Base-by-base conservation (phyloP, 306 rosid genomes). In the Cyclanthera cordifolia region DNA sequence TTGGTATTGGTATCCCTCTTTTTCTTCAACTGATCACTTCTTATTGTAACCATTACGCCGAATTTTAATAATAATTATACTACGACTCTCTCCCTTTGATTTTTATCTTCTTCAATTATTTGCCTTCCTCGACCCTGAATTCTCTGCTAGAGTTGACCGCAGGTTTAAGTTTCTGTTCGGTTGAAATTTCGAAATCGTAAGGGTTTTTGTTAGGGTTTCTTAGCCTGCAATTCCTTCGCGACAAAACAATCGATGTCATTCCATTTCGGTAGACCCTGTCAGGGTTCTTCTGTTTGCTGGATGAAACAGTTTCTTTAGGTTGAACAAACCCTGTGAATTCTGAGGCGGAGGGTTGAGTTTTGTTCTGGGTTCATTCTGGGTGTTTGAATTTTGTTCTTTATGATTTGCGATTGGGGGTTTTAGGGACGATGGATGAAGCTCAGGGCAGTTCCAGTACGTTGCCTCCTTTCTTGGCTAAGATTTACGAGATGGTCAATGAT, bases 401-500 rank as follows among this genome's bases (percentile, higher is more conserved):
- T 39, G 50, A 37, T 70, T 69, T 69, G 37, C 4, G 61, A 70
- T 52, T 70, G 59, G 73, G 60, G 50, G 19, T 48, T 1, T 32
- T 52, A 25, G 52, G 46, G 58, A 5, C 20, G 20, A 93, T 93
- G 96, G 95, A 93, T 48, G 91, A 93, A 71, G 82, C 65, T 78
- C 87, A 82, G 68, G 84, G 83, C 17, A 74, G 80, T 76, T 80
- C 85, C 32, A 78, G 70, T 76, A 79, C 96, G 21, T 45, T 93
- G 77, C 94, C 96, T 41, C 95, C 94, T 30, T 93, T 93, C 79
- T 83, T 93, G 16, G 1, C 74, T 0, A 93, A 93, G 91, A 84
- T 87, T 45, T 90, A 90, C 59, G 88, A 85, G 66, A 93, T 93
- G 99, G 95, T 93, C 30, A 88, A 86, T 46, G 99, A 90, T 69